phyloP scores from a whole-genome alignment of 2,329 filamentous ascomycete species.

The Calonectria honghensis region DNA sequence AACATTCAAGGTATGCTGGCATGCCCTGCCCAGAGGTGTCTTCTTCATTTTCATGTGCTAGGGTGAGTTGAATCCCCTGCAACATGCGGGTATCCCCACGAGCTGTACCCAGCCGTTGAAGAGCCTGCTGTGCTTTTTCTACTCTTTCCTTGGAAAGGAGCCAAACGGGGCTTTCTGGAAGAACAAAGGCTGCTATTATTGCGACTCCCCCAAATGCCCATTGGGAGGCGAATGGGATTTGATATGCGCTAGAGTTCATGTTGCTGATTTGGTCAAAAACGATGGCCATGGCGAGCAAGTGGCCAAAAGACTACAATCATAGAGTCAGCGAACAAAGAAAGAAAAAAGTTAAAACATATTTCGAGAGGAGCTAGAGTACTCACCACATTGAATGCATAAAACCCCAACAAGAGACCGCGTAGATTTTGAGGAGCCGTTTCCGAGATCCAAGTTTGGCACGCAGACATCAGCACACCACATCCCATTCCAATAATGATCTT shows the following conservation, averaged over 20 bases:
- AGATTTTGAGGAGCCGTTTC: slow-evolving; percentile 14
- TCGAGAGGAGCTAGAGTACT: background rate
- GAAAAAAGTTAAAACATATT: too few species aligned
- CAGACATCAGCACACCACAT: slow-evolving; percentile 21
- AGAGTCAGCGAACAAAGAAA: background rate
- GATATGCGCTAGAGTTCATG: background rate
- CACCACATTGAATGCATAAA: slow-evolving; percentile 27
- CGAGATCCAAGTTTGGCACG: slow-evolving; percentile 28
- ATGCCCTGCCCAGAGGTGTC: background rate
- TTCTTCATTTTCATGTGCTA: background rate
- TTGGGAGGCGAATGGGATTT: slow-evolving; percentile 27
- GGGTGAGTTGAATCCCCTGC: background rate
- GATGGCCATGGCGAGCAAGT: slow-evolving; percentile 23
- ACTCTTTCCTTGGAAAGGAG: background rate
- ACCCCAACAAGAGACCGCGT: slow-evolving; percentile 5
- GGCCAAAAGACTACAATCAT: slow-evolving; percentile 2
- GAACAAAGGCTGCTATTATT: background rate
- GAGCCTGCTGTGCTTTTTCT: background rate
- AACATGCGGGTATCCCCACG: background rate
- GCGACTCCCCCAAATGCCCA: slow-evolving; percentile 20
- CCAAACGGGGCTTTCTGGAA: slow-evolving; percentile 28
- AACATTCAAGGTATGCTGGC: slow-evolving; percentile 10
- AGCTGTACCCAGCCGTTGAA: background rate
- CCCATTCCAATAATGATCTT: slow-evolving; percentile 17
- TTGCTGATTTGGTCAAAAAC: slow-evolving; percentile 9